Percentiles rank a stretch among this genome's conserved stretches.
Conservation (phyloP, 176 grass and related monocot species). For the Bromus sterilis region DNA sequence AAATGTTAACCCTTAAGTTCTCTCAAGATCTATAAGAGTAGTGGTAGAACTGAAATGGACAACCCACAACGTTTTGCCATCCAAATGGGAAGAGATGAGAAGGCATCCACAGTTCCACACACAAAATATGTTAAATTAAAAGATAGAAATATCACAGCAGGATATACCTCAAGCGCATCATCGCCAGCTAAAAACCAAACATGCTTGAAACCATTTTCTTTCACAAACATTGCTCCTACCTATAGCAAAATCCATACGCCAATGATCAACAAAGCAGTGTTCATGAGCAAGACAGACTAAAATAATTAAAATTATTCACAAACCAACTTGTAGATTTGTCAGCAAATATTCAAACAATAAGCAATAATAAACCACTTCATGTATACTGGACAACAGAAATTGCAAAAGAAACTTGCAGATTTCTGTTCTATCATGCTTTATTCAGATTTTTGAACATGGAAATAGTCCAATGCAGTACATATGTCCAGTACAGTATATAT, state of each 20-base stretch:
- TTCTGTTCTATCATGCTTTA: too few relatives aligned
- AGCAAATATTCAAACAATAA: too few relatives aligned
- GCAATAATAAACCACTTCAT: too few relatives aligned
- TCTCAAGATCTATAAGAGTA: not conserved
- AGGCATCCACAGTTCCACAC: not conserved
- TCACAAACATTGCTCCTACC: conserved; percentile 66
- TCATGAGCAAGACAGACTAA: not conserved
- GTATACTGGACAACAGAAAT: too few relatives aligned
- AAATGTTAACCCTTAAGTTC: not conserved
- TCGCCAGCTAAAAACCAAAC: conserved; percentile 56
- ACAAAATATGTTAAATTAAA: not conserved
- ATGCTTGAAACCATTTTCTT: conserved; percentile 64
- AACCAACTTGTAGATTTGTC: too few relatives aligned
- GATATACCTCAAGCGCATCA: conserved; percentile 84
- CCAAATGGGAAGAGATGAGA: not conserved
- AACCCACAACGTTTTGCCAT: not conserved
- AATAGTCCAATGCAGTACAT: too few relatives aligned
- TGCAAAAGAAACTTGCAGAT: too few relatives aligned
- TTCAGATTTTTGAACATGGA: too few relatives aligned
- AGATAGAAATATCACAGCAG: conserved; percentile 52
- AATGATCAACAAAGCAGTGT: conserved; percentile 20
- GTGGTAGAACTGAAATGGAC: not conserved
- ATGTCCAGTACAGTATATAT: too few relatives aligned
- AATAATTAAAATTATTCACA: conserved; percentile 5
- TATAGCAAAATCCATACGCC: conserved; percentile 32